phyloP scores from a whole-genome alignment of 2,329 filamentous ascomycete species.

The Emydomyces testavorans region DNA sequence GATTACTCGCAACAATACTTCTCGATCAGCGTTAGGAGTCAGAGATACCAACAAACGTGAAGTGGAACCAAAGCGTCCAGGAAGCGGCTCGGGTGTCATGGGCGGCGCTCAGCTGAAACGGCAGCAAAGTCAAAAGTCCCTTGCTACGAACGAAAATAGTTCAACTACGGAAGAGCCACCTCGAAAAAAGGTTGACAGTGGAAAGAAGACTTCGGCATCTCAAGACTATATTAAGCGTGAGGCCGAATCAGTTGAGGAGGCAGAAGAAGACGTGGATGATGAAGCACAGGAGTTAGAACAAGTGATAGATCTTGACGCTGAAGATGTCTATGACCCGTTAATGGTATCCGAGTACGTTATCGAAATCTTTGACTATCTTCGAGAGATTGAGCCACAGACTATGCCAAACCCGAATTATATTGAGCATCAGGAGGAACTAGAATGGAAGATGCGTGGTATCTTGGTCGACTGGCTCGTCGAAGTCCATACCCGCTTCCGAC shows the following conservation, averaged over 20 bases:
- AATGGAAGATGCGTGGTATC: constrained; percentile 97
- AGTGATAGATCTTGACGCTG: constrained; percentile 58
- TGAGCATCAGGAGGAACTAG: constrained; percentile 88
- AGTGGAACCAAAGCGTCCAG: constrained; percentile 58
- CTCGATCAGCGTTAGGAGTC: constrained; percentile 50
- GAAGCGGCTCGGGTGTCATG: constrained; percentile 59
- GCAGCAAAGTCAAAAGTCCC: constrained; percentile 43
- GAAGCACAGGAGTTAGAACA: constrained; percentile 16
- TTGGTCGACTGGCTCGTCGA: constrained; percentile 98
- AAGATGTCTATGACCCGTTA: constrained; percentile 84
- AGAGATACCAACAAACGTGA: constrained; percentile 59
- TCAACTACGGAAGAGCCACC: constrained; percentile 54
- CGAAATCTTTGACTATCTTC: constrained; percentile 91
- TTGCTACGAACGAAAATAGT: constrained; percentile 44
- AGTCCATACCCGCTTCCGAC: constrained; percentile 79
- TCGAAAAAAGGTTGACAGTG: constrained; percentile 52
- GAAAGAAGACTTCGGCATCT: constrained; percentile 33
- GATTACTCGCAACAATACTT: constrained; percentile 47
- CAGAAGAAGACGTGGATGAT: constrained; percentile 3
- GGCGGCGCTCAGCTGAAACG: constrained; percentile 57
- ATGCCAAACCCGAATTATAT: constrained; percentile 88
- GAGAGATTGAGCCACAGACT: constrained; percentile 61
- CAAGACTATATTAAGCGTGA: constrained; percentile 3
- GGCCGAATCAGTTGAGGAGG: constrained; percentile 20
- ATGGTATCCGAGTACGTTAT: constrained; percentile 97